A percentile compares a stretch with the other conserved stretches of the same genome.
Conservation (phyloP, 306 rosid species). For the Lotus japonicus region DNA sequence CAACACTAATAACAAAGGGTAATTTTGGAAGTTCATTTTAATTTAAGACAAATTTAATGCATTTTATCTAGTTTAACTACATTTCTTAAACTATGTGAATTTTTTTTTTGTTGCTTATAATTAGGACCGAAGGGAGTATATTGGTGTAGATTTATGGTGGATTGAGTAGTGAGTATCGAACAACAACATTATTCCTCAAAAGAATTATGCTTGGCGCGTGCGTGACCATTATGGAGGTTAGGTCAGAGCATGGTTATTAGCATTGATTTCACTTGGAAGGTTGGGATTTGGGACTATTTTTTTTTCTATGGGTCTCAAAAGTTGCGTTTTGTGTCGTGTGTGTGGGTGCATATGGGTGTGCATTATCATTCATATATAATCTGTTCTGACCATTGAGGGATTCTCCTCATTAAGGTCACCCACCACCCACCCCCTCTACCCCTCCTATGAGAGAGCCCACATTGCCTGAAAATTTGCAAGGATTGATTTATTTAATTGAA, state of each 20-base stretch:
- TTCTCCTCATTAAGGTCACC: conserved; percentile 10
- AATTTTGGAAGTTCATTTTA: too few species aligned
- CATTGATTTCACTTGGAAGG: neutral
- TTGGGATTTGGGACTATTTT: conserved; percentile 9
- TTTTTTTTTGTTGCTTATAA: too few species aligned
- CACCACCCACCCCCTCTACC: conserved; percentile 12
- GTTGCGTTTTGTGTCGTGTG: conserved; percentile 2
- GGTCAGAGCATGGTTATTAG: conserved; percentile 6
- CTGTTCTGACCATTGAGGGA: conserved; percentile 9
- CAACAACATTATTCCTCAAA: conserved; percentile 14
- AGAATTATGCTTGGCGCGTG: conserved; percentile 28
- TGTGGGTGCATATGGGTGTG: neutral
- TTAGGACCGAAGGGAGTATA: too few species aligned
- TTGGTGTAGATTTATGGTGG: neutral
- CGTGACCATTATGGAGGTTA: conserved; percentile 23
- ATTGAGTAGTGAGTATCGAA: neutral
- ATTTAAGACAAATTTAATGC: too few species aligned
- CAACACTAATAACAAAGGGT: too few species aligned
- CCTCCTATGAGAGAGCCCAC: conserved; percentile 20
- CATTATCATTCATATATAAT: neutral
- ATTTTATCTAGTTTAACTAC: too few species aligned
- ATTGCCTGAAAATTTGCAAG: neutral
- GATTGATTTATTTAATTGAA: neutral
- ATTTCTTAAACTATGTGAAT: too few species aligned
- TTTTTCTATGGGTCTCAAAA: conserved; percentile 17